A percentile compares a stretch with the other conserved stretches of the same genome.
Evolutionary conservation across 176 grass and related monocot genomes (phyloP).

Genomic region (Poa annua): DNA sequence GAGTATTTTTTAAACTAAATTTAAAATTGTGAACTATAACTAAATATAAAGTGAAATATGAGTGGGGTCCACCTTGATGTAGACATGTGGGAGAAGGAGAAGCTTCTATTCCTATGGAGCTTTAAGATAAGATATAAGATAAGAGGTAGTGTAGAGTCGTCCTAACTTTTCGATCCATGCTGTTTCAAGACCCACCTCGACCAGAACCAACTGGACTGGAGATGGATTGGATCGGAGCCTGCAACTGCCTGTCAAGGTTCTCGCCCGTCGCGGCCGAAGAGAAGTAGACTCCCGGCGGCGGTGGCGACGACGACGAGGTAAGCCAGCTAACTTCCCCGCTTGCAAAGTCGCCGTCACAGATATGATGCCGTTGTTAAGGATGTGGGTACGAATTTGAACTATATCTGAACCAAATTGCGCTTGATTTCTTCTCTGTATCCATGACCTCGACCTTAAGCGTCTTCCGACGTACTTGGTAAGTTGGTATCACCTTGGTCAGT

Average conservation of each 20-base stretch:
- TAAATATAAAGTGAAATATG: too few species aligned
- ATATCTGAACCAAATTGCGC: not conserved
- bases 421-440: not conserved
- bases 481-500: not conserved
- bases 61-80: too few species aligned
- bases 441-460: not conserved
- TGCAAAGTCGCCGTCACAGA: not conserved
- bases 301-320: not conserved
- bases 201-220: too few species aligned
- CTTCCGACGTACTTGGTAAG: not conserved
- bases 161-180: too few species aligned
- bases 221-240: not conserved
- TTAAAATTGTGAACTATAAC: too few species aligned
- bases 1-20: too few species aligned
- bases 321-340: not conserved
- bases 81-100: too few species aligned
- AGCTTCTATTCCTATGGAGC: too few species aligned
- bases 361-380: not conserved
- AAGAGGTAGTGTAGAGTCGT: too few species aligned
- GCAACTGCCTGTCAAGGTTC: not conserved
- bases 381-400: not conserved
- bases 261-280: conserved; percentile 2
- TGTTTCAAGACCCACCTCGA: too few species aligned
- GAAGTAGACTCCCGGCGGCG: not conserved
- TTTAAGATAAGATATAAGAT: too few species aligned